phyloP scores from a whole-genome alignment of 345 rosid species.

The Eucalyptus curtisii region DNA sequence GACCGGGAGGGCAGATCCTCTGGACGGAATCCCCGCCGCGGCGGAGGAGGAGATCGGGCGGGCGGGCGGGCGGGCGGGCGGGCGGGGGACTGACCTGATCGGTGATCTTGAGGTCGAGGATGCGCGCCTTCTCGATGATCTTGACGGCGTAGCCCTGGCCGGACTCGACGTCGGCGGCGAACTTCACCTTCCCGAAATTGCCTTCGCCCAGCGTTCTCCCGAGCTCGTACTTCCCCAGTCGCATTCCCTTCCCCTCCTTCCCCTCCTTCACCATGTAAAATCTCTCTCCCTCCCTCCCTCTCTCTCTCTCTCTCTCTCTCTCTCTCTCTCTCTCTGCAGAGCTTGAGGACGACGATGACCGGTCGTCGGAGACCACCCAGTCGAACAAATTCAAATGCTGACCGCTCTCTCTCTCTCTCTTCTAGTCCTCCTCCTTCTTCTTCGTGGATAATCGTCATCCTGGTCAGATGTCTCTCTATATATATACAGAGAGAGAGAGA shows the following conservation, averaged over 20 bases:
- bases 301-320: neutral
- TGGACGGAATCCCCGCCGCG: neutral
- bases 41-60: neutral
- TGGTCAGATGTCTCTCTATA: neutral
- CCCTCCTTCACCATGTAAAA: neutral
- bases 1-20: neutral
- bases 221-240: conserved; percentile 78
- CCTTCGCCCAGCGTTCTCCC: conserved; percentile 93
- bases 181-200: conserved; percentile 82
- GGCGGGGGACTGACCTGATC: conserved; percentile 38
- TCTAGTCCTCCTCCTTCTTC: neutral
- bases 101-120: conserved; percentile 60
- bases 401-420: neutral
- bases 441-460: neutral
- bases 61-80: neutral
- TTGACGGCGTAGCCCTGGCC: conserved; percentile 69
- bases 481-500: neutral
- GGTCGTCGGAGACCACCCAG: neutral
- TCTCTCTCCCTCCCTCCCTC: neutral
- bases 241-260: conserved; percentile 41
- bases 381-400: neutral
- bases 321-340: neutral
- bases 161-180: conserved; percentile 50
- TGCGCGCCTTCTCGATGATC: conserved; percentile 67
- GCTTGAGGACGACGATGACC: neutral